phyloP scores from a whole-genome alignment of 352 stramenopile species.

The Globisporangium lucens region DNA sequence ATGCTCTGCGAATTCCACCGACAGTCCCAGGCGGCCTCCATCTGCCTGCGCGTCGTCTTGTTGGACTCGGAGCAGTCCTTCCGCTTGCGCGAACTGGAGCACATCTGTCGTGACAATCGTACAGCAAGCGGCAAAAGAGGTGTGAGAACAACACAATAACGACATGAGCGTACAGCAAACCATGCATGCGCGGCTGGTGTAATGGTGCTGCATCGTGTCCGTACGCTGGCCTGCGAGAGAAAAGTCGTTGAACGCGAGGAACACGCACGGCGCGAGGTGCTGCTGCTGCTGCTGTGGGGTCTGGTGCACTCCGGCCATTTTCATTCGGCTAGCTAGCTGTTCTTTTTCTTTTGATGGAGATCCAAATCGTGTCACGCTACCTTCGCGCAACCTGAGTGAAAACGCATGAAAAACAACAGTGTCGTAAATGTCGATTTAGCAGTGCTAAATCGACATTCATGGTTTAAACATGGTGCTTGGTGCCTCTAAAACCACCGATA shows the following conservation, averaged over 20 bases:
- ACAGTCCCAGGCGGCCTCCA: not conserved
- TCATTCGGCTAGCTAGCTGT: not conserved
- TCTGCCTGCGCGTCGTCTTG: not conserved
- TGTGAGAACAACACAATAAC: not conserved
- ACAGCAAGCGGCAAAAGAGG: slow-evolving; percentile 1
- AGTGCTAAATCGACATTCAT: too few relatives aligned
- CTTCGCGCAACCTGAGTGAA: not conserved
- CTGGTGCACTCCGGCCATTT: slow-evolving; percentile 6
- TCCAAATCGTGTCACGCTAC: not conserved
- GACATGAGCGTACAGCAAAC: not conserved
- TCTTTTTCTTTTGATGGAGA: not conserved
- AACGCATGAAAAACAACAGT: too few relatives aligned
- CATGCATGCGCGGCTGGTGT: not conserved
- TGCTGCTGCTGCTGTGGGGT: not conserved
- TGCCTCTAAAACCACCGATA: too few relatives aligned
- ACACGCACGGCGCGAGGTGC: slow-evolving; percentile 29
- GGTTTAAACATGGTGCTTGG: too few relatives aligned
- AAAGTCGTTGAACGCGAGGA: slow-evolving; percentile 73
- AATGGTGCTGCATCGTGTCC: slow-evolving; percentile 2
- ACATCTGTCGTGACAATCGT: slow-evolving; percentile 24
- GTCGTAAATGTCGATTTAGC: too few relatives aligned
- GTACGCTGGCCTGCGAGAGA: slow-evolving; percentile 56
- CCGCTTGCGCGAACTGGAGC: slow-evolving; percentile 27
- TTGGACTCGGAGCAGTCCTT: slow-evolving; percentile 9
- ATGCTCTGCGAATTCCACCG: slow-evolving; percentile 9